Base-by-base conservation (phyloP, 495 filamentous ascomycete species). In the Aspergillus taichungensis region DNA sequence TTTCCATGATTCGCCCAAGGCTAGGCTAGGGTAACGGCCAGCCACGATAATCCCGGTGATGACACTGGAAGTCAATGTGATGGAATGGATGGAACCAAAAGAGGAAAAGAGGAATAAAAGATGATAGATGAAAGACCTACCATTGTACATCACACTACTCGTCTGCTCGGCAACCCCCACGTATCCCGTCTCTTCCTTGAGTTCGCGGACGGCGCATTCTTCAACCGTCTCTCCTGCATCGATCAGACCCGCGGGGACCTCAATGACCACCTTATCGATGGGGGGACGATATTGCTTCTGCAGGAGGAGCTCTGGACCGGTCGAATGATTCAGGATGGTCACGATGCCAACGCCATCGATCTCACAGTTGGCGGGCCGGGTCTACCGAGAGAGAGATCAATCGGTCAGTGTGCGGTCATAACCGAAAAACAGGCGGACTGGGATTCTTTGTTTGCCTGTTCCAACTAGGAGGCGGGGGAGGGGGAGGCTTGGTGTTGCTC, bases 101-200 rank as follows among this genome's bases (percentile, higher is more conserved):
- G 18, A 24, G 42, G n/a, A n/a, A 37, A 18, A 34, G 11, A 50
- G 24, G 2, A 37, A 37, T 13, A 3, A 30, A 12, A 29, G 36
- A 30, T 35, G 32, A 10, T n/a, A 24, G 18, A 24, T 2, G 4
- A 24, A 24, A 24, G 11, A 60, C 72, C 40, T 59, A 84, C 85
- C 87, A 57, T 92, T 91, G 45, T 83, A 94, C 87, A 94, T 91
- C 13, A 94, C 63, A 28, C 83, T 78, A 45, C 82, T 87, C 7
- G 76, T 77, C 59, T 84, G 73, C 34, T 75, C 64, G 1, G 76
- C 80, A 30, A 78, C 72, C 12, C 84, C 89, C 29, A 87, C 76
- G 60, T 92, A 96, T 5, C 92, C 92, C 0, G 92, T 95, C 65
- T 98, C 92, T 63, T 98, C 92, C 52, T 79, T 88, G 47, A 98